Evolutionary conservation across 192 early-diverging fungal species (phyloP).

Genomic region (Entomortierella lignicola): DNA sequence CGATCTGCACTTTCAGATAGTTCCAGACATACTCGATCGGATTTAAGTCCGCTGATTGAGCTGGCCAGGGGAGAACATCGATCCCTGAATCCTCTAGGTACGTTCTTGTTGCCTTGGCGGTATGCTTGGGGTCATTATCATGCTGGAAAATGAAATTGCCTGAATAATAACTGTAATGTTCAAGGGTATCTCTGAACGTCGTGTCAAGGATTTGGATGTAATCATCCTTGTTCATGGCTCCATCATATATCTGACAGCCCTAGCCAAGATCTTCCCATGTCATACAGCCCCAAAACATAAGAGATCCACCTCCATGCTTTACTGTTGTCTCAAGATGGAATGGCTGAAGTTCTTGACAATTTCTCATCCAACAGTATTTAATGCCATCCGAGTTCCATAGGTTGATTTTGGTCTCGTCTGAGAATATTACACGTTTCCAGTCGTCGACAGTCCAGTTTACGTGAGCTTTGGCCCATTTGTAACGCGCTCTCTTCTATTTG

Average conservation of each 20-base stretch:
- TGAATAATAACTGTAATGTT: neutral
- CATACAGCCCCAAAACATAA: conserved; percentile 53
- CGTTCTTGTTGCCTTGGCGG: too few relatives aligned
- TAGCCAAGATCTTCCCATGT: conserved; percentile 24
- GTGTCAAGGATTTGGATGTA: conserved; percentile 17
- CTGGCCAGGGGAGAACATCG: too few relatives aligned
- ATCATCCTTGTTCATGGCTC: conserved; percentile 15
- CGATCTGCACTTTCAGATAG: too few relatives aligned
- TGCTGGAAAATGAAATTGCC: too few relatives aligned
- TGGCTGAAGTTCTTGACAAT: neutral
- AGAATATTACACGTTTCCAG: conserved; percentile 2
- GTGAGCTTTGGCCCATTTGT: neutral
- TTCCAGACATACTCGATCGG: too few relatives aligned
- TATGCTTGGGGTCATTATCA: too few relatives aligned
- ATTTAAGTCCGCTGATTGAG: too few relatives aligned
- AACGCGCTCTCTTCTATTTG: neutral
- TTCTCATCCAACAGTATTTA: conserved; percentile 23
- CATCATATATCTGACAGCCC: conserved; percentile 17
- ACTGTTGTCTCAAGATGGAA: conserved; percentile 23
- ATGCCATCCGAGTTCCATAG: conserved; percentile 51
- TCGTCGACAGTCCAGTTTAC: neutral
- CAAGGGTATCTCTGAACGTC: conserved; percentile 12
- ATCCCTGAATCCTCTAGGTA: too few relatives aligned
- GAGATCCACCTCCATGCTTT: conserved; percentile 39
- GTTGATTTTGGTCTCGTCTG: conserved; percentile 2